Evolutionary conservation across 192 early-diverging fungal genomes (phyloP).

Genomic region (Geranomyces michiganensis): DNA sequence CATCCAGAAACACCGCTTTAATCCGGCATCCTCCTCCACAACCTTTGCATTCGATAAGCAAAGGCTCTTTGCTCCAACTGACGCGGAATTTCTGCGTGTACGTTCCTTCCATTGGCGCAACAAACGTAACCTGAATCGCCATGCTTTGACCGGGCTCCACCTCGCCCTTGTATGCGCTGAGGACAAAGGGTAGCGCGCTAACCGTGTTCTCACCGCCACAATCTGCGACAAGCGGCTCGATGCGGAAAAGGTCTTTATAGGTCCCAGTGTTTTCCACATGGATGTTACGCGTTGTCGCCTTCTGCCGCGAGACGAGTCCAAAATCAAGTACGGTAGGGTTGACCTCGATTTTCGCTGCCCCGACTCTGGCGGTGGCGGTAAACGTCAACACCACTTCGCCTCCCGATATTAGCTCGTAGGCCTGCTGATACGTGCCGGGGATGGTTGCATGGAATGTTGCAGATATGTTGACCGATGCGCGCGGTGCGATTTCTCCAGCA

Average conservation of each 20-base stretch:
- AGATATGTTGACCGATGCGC: constrained; percentile 49
- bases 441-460: constrained; percentile 40
- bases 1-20: constrained; percentile 37
- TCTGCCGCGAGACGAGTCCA: constrained; percentile 51
- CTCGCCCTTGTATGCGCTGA: constrained; percentile 39
- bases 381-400: constrained; percentile 57
- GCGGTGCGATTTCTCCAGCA: constrained; percentile 49
- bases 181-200: constrained; percentile 31
- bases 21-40: constrained; percentile 53
- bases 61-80: constrained; percentile 52
- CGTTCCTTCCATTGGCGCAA: constrained; percentile 46
- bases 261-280: constrained; percentile 53
- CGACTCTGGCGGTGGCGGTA: constrained; percentile 51
- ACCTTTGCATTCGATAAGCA: constrained; percentile 45
- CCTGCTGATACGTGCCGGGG: constrained; percentile 55
- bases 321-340: constrained; percentile 50
- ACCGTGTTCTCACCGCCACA: constrained; percentile 15
- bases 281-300: constrained; percentile 42
- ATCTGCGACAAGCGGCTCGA: constrained; percentile 42
- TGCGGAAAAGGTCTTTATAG: constrained; percentile 50
- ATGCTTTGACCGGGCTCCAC: constrained; percentile 39
- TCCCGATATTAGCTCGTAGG: constrained; percentile 50
- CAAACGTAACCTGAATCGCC: constrained; percentile 48
- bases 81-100: constrained; percentile 42
- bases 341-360: constrained; percentile 51